A percentile compares a stretch with the other conserved stretches of the same genome.
These are phyloP conservation scores for Mariannaea elegans DNA, from an alignment of 2,329 filamentous ascomycete genomes.

Conservation along the genomic window DNA sequence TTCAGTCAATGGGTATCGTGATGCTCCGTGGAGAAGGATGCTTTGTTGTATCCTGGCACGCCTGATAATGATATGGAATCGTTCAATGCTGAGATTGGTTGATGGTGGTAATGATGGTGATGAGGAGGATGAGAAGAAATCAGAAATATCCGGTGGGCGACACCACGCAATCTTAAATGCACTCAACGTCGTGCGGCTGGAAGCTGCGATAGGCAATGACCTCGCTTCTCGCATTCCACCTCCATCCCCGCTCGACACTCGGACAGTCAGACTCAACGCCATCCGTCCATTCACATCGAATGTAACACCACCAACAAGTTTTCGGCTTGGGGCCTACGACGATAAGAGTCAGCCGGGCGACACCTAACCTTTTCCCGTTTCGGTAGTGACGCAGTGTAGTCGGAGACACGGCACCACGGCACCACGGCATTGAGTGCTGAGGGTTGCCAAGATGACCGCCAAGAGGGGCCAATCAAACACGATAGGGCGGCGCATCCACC, in stretches of 20 bases:
- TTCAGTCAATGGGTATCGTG: neutral
- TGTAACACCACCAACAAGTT: neutral
- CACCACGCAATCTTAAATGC: conserved; percentile 22
- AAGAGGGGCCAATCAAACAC: conserved; percentile 15
- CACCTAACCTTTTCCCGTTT: conserved; percentile 15
- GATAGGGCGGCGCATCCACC: conserved; percentile 11
- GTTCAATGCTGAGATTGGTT: neutral
- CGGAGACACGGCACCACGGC: conserved; percentile 20
- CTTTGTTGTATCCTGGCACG: conserved; percentile 1
- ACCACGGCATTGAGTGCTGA: conserved; percentile 3
- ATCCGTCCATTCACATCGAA: neutral
- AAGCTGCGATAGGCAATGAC: conserved; percentile 5
- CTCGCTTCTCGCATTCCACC: neutral
- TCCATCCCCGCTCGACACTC: conserved; percentile 2
- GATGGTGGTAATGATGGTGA: neutral
- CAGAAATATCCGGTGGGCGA: neutral
- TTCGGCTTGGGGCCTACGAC: neutral
- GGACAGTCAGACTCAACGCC: neutral
- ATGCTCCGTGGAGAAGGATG: no score
- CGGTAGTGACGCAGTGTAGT: conserved; percentile 18
- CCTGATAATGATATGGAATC: conserved; percentile 4
- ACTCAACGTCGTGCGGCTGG: conserved; percentile 20
- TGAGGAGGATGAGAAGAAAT: neutral
- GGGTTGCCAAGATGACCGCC: conserved; percentile 3
- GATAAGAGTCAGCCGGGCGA: conserved; percentile 19